Base-by-base conservation (phyloP, 495 filamentous ascomycete genomes). In the Lophiostoma macrostomum region DNA sequence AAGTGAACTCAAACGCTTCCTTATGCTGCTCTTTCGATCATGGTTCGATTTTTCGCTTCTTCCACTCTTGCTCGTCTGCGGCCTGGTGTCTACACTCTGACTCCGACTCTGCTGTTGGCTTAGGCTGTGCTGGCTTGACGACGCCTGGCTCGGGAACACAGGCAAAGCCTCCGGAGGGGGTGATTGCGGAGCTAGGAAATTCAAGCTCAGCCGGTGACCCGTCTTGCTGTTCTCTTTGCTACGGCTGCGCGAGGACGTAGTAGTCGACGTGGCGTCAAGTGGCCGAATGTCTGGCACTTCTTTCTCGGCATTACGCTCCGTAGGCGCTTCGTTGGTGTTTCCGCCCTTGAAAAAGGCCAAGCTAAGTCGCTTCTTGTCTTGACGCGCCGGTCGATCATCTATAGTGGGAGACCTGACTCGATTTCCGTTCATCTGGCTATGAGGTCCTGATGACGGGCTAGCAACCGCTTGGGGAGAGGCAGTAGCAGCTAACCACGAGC, bases 1-100 rank as follows among this genome's bases (percentile, higher is more conserved):
- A 56, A 91, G 57, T 39, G 83, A 63, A 58, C 85, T 89, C 42
- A 90, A 69, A 61, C 87, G 67, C 69, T 85, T 89, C 69, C 79
- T 79, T 45, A 90, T 76, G 52, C 79, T 83, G 5, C 77, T 73
- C n/a, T 49, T 53, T 74, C 68, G 67, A 44, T 69, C 42, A 32
- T 53, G 11, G 39, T 58, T 37, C 28, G 45, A 46, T 47, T 66
- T 53, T 30, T 50, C 50, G 42, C 22, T 56, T 41, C 60, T 53
- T 31, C 49, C 63, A 40, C 65, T 67, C 59, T 59, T 70, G 64
- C 63, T 62, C 47, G 50, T 68, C 48, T 52, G 64, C 38, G 58
- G 69, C 61, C 66, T 64, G 44, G 56, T 59, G 50, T 63, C 60
- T 14, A 34, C 42, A 23, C 50, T 56, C 32, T 63, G 57, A 30